A percentile compares a stretch with the other conserved stretches of the same genome.
Evolutionary conservation across 768 basidiomycete genomes (phyloP).

Genomic region (button mushroom (Agaricus bisporus)): DNA sequence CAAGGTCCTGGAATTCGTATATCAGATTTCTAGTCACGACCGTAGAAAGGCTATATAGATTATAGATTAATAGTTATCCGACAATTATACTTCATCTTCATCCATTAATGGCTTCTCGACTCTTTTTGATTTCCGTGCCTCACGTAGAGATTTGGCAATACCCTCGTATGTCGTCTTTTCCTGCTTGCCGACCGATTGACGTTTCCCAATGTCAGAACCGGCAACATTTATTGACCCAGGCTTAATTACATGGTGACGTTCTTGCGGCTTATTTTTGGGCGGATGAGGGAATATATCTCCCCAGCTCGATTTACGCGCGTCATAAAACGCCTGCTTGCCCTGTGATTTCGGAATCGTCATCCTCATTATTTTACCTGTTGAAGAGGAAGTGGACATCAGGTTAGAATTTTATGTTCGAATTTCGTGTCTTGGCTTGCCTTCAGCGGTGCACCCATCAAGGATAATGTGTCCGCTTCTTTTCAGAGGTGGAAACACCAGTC

Average conservation of each 20-base stretch:
- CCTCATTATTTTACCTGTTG: conserved; percentile 84
- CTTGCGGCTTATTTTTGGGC: conserved; percentile 72
- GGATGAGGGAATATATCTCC: conserved; percentile 93
- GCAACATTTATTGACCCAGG: background rate
- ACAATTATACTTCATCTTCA: no score
- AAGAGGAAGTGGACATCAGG: conserved; percentile 1
- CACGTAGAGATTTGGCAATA: conserved; percentile 20
- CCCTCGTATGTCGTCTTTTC: conserved; percentile 17
- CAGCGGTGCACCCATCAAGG: conserved; percentile 78
- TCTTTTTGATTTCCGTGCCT: conserved; percentile 19
- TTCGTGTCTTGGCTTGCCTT: conserved; percentile 45
- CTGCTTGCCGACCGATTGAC: conserved; percentile 16
- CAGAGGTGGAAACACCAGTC: conserved; percentile 87
- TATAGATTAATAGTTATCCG: no score
- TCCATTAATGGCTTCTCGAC: conserved; percentile 8
- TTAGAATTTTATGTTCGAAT: background rate
- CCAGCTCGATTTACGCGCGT: conserved; percentile 90
- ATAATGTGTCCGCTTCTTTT: conserved; percentile 91
- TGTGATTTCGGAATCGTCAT: conserved; percentile 89
- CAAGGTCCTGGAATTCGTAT: conserved; percentile 89
- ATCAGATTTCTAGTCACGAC: conserved; percentile 51
- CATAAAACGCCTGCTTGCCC: conserved; percentile 93
- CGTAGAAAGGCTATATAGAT: no score
- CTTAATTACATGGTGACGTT: conserved; percentile 30
- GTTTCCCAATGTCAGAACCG: conserved; percentile 48